A percentile compares a stretch with the other conserved stretches of the same genome.
These are phyloP conservation scores for Vigna trinervia DNA, from an alignment of 306 rosid species.

Conservation along the genomic window DNA sequence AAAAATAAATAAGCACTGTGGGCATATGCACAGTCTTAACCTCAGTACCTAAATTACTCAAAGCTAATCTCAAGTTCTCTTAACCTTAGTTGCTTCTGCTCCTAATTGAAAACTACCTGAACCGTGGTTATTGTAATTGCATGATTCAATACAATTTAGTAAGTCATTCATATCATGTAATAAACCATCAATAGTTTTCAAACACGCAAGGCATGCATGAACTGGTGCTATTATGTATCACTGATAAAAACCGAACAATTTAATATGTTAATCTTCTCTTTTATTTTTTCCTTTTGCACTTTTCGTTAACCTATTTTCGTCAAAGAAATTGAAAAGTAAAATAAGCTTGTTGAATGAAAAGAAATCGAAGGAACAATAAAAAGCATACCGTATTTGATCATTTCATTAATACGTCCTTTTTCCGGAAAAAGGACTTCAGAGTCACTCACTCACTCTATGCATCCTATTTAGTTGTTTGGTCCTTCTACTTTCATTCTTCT, in stretches of 20 bases:
- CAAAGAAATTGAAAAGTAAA: neutral
- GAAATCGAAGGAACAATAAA: neutral
- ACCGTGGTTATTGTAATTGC: neutral
- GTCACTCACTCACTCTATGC: neutral
- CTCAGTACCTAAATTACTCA: neutral
- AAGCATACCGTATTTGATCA: neutral
- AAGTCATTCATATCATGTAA: neutral
- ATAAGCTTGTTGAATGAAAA: neutral
- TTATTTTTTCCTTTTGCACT: neutral
- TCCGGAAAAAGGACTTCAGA: neutral
- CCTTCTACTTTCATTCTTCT: neutral
- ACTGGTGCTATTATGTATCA: neutral
- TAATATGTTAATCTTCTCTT: neutral
- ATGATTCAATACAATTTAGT: neutral
- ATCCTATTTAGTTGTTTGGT: neutral
- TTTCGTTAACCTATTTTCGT: neutral
- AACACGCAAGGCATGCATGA: neutral
- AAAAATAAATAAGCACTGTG: neutral
- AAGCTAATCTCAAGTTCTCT: too few species aligned
- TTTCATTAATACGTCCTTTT: neutral
- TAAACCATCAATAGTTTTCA: neutral
- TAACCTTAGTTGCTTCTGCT: neutral
- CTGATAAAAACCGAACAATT: neutral
- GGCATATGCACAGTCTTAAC: neutral
- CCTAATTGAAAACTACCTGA: neutral